Base-by-base conservation (phyloP, 208 protist species). In the Acanthamoeba divionensis region DNA sequence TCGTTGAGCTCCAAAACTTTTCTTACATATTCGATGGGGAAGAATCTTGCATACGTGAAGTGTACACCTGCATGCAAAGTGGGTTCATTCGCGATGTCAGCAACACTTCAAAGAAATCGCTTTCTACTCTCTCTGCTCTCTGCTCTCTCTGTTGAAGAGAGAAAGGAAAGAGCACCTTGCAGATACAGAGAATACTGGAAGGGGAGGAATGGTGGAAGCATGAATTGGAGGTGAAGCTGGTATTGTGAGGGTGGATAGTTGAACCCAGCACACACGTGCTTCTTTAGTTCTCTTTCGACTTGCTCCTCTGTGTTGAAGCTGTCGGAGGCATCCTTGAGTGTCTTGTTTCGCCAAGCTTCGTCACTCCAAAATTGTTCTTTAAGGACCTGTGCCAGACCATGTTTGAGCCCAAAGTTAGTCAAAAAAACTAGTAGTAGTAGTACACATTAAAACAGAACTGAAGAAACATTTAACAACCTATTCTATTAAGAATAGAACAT, bases 201-300 rank as follows among this genome's bases (percentile, higher is more conserved):
- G 29, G 95, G 95, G 48, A 97, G 92, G 24, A 97, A 91, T 8
- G 92, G 63, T 36, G 94, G 93, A 31, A 91, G 21, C 63, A 97
- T 96, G 91, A 95, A 97, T 89, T 97, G 95, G 18, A 97, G 18
- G 90, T 97, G 95, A 29, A 96, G 92, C 62, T 97, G 95, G 65
- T 96, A 96, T 79, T 97, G 95, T 31, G 95, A 96, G 1, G 95
- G 95, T 2, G 95, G 95, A 89, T 90, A 96, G 91, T 96, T 97
- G 91, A 95, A 96, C 24, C 95, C 95, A 38, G 71, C 54, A 7
- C 86, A 29, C 67, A 95, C 91, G 66, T 93, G 87, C 48, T 10
- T 41, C 54, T 36, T 79, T n/a, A 90, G 75, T 29, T 55, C 24
- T 54, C 36, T 54, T 21, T 48, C 21, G 36, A 21, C 65, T 21